These are phyloP conservation scores for Arxiozyma heterogenica DNA, from an alignment of 1,139 yeast genomes.

Conservation along the genomic window DNA sequence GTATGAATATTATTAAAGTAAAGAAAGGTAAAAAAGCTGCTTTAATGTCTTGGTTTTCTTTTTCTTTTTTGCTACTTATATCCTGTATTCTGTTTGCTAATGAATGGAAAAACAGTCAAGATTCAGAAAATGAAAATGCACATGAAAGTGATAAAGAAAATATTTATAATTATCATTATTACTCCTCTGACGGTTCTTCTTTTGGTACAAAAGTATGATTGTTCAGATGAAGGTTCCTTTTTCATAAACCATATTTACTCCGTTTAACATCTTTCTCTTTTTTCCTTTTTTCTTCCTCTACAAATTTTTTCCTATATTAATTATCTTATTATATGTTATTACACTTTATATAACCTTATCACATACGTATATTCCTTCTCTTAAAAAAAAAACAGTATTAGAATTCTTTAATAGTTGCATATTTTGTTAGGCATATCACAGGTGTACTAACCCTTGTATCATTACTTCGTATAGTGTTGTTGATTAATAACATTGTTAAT, in stretches of 20 bases:
- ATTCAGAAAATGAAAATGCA: slow-evolving; percentile 21
- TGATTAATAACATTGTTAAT: too few relatives aligned
- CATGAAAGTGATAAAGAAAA: slow-evolving; percentile 5
- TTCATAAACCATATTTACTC: neutral
- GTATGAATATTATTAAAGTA: slow-evolving; percentile 42
- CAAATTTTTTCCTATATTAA: neutral
- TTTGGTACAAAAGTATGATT: slow-evolving; percentile 8
- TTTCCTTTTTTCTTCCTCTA: neutral
- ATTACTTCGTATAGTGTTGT: neutral
- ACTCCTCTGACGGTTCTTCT: slow-evolving; percentile 15
- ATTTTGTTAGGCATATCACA: neutral
- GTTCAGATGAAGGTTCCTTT: neutral
- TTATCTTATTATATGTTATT: too few relatives aligned
- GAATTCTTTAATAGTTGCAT: neutral
- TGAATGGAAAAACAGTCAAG: slow-evolving; percentile 27
- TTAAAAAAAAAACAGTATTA: too few relatives aligned
- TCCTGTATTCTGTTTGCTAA: slow-evolving; percentile 28
- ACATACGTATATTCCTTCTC: too few relatives aligned
- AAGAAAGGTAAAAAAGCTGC: slow-evolving; percentile 46
- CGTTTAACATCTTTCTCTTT: neutral
- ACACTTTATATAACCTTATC: too few relatives aligned
- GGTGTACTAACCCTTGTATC: too few relatives aligned
- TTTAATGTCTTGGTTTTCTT: slow-evolving; percentile 54
- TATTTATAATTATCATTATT: slow-evolving; percentile 6
- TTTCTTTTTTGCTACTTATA: slow-evolving; percentile 37